Conservation (phyloP, 2,329 filamentous ascomycete species). For the Xylaria sp. region DNA sequence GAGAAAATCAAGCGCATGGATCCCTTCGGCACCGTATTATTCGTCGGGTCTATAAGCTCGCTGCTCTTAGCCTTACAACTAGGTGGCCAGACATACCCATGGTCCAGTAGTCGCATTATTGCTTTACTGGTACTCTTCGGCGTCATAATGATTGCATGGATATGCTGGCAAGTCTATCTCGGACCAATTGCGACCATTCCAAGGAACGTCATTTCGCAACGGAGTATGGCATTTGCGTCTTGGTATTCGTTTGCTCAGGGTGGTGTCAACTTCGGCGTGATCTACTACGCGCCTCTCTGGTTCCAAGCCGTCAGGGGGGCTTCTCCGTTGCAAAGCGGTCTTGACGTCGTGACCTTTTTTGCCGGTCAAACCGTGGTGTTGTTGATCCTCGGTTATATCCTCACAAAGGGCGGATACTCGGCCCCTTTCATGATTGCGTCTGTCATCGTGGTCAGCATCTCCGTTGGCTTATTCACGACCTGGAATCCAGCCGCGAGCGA, state of each 20-base stretch:
- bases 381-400: conserved; percentile 11
- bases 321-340: conserved; percentile 7
- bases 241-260: conserved; percentile 24
- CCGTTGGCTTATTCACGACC: not conserved
- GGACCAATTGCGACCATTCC: conserved; percentile 19
- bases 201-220: conserved; percentile 2
- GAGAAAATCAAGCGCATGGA: conserved; percentile 20
- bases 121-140: conserved; percentile 10
- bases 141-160: conserved; percentile 7
- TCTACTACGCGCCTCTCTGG: conserved; percentile 17
- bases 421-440: conserved; percentile 21
- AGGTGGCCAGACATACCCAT: conserved; percentile 18
- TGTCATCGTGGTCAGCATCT: conserved; percentile 8
- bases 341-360: conserved; percentile 16
- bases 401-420: conserved; percentile 17
- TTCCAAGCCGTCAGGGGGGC: conserved; percentile 19
- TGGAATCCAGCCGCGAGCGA: conserved; percentile 12
- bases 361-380: conserved; percentile 17
- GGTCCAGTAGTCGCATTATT: conserved; percentile 12
- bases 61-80: conserved; percentile 15
- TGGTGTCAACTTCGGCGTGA: conserved; percentile 15
- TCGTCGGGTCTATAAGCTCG: conserved; percentile 13
- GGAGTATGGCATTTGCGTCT: conserved; percentile 23
- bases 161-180: conserved; percentile 15
- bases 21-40: conserved; percentile 9